Base-by-base conservation (phyloP, 2,329 filamentous ascomycete species). In the Curvularia sp. region DNA sequence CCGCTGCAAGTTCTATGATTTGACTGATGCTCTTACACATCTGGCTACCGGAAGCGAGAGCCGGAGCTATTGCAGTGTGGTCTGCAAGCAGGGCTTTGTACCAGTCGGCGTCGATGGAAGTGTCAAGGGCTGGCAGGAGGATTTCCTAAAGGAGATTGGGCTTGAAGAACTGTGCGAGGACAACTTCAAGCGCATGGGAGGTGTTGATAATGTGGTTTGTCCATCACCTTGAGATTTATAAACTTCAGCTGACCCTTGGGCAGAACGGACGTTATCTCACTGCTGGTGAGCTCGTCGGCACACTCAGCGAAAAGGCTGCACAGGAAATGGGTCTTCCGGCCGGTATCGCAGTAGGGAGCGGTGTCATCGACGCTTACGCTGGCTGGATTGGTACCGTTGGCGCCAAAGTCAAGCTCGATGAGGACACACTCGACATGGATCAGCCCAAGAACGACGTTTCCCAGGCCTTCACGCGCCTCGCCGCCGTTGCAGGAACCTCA, bases 301-400 rank as follows among this genome's bases (percentile, higher is more conserved):
- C 86, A 0, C 83, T 99, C 18, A 95, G 90, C 71, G 89, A 94
- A 63, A 90, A 90, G 71, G 93, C 95, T 5, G 92, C 90, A 15
- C 79, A 83, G 48, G 90, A 97, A 64, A 87, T 99, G 60, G 94
- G 95, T 7, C 85, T 99, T 3, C 89, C 89, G 5, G 84, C 89
- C 20, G 94, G 93, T 39, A 95, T 97, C 67, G 92, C 95, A 18
- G 90, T 99, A 55, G 95, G 95, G 53, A 96, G 92, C 72, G 93
- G 93, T 77, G 95, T 99, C 64, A 99, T 99, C 73, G 95, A 99
- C 76, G 95, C 95, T 18, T 99, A 99, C 72, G 95, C 95, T 59
- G 95, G 95, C 64, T 99, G 95, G 95, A 95, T 99, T 67, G 95
- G 95, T 61, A 98, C 95, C 1, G 95, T 99, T n/a, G 95, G 95